phyloP scores from a whole-genome alignment of 2,329 filamentous ascomycete genomes.

The Immersiporthe knoxdaviesiana region DNA sequence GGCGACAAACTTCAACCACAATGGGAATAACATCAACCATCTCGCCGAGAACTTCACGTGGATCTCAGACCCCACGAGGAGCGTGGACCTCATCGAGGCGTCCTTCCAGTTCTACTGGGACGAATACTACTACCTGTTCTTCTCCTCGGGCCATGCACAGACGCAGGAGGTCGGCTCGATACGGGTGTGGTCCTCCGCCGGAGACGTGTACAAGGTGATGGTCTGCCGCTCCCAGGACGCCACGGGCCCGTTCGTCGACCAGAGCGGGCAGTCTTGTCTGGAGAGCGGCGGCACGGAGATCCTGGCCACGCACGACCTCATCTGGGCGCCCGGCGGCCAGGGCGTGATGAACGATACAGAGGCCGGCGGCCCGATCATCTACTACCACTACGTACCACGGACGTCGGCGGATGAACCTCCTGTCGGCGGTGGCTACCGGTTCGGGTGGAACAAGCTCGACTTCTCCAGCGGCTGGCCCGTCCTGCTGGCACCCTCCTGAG shows the following conservation, averaged over 20 bases:
- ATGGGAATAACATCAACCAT: conserved; percentile 23
- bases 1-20: conserved; percentile 26
- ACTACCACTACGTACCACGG: conserved; percentile 58
- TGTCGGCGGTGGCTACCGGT: neutral
- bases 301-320: conserved; percentile 57
- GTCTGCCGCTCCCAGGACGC: conserved; percentile 60
- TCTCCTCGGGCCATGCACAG: conserved; percentile 50
- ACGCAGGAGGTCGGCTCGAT: conserved; percentile 62
- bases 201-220: conserved; percentile 65
- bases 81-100: conserved; percentile 47
- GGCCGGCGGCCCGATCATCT: conserved; percentile 55
- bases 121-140: conserved; percentile 68
- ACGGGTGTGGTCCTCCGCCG: conserved; percentile 46
- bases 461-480: neutral
- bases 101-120: conserved; percentile 58
- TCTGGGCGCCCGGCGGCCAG: conserved; percentile 67
- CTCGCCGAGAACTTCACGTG: conserved; percentile 31
- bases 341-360: conserved; percentile 56
- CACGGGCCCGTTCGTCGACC: conserved; percentile 60
- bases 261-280: conserved; percentile 53
- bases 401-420: neutral
- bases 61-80: conserved; percentile 16
- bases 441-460: conserved; percentile 4
- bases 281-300: conserved; percentile 61
- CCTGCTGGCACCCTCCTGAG: neutral